These are phyloP conservation scores for Haematococcus lacustris DNA, from an alignment of 139 green algal genomes.

Conservation along the genomic window DNA sequence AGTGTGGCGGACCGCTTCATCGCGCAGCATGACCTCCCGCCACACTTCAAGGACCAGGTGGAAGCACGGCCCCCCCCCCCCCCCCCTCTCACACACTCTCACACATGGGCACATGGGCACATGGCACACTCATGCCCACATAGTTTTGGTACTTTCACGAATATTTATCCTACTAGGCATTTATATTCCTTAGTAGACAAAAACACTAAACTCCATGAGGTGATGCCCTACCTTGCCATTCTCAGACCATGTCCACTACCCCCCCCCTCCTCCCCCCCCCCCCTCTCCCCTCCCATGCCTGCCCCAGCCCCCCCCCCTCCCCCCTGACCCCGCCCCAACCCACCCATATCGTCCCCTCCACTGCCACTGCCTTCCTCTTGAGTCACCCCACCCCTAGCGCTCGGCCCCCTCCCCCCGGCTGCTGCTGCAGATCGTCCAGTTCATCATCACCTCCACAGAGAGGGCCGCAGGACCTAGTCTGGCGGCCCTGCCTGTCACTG, in stretches of 20 bases:
- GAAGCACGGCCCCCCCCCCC: too few species aligned
- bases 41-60: conserved; percentile 58
- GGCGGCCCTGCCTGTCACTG: conserved; percentile 20
- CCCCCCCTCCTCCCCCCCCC: background rate
- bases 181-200: background rate
- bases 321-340: background rate
- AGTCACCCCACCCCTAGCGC: background rate
- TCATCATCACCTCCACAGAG: conserved; percentile 73
- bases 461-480: background rate
- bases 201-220: background rate
- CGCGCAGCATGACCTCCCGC: conserved; percentile 65
- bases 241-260: background rate
- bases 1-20: conserved; percentile 85
- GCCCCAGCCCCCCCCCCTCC: background rate
- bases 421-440: conserved; percentile 74
- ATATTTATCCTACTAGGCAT: background rate
- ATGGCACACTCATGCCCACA: too few species aligned
- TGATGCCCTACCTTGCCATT: background rate
- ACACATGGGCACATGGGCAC: too few species aligned
- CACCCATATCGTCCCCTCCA: background rate
- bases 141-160: background rate
- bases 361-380: background rate
- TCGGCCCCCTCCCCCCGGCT: background rate
- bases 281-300: too few species aligned
- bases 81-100: too few species aligned